Evolutionary conservation across 495 filamentous ascomycete genomes (phyloP).

Genomic region (Penicillium samsonianum): DNA sequence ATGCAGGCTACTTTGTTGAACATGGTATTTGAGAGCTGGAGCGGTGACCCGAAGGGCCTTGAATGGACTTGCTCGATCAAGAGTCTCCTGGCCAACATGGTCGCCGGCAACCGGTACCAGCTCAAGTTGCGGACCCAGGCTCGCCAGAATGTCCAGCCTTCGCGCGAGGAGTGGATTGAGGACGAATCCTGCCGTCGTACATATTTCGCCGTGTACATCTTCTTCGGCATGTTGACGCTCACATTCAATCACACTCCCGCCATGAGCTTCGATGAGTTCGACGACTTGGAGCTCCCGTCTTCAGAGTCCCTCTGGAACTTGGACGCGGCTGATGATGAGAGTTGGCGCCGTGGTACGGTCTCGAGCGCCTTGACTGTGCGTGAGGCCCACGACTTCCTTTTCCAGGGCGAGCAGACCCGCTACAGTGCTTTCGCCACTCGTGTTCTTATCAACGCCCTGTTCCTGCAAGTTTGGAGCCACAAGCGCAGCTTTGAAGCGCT

Average conservation of each 20-base stretch:
- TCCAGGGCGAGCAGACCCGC: conserved; percentile 85
- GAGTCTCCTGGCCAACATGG: conserved; percentile 96
- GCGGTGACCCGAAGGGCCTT: conserved; percentile 93
- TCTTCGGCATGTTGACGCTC: conserved; percentile 93
- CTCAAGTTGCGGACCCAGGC: conserved; percentile 87
- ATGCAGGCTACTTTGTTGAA: conserved; percentile 96
- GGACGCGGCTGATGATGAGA: conserved; percentile 72
- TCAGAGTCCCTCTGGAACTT: conserved; percentile 95
- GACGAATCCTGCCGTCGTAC: conserved; percentile 96
- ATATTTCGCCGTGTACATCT: conserved; percentile 99
- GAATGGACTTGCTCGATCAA: conserved; percentile 99
- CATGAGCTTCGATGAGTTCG: conserved; percentile 97
- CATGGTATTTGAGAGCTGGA: conserved; percentile 99
- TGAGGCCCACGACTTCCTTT: conserved; percentile 90
- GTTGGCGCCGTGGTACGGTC: conserved; percentile 74
- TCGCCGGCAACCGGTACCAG: conserved; percentile 95
- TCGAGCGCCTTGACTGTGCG: conserved; percentile 81
- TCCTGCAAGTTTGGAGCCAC: conserved; percentile 98
- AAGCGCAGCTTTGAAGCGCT: conserved; percentile 95
- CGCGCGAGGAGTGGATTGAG: conserved; percentile 90
- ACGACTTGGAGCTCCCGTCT: conserved; percentile 86
- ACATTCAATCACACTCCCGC: conserved; percentile 98
- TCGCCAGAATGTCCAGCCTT: conserved; percentile 74
- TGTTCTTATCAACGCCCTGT: conserved; percentile 98
- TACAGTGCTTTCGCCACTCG: conserved; percentile 98